phyloP scores from a whole-genome alignment of 2,329 filamentous ascomycete genomes.

The Epichloe sibirici region DNA sequence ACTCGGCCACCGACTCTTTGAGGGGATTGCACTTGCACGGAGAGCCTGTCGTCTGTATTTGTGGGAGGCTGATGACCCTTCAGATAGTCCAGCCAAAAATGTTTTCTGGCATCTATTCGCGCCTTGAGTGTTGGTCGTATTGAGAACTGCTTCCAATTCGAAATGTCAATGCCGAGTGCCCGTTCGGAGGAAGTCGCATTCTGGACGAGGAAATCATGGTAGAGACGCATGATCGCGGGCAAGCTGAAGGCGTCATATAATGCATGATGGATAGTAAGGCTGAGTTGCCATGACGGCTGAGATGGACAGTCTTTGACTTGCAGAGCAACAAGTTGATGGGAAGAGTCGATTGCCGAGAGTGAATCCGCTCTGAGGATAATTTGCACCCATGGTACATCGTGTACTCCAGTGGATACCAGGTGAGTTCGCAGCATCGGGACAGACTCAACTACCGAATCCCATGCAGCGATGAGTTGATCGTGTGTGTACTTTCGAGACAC shows the following conservation, averaged over 20 bases:
- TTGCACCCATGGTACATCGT: constrained; percentile 48
- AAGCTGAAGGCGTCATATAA: constrained; percentile 81
- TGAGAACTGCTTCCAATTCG: constrained; percentile 17
- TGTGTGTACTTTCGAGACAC: constrained; percentile 28
- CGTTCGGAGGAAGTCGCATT: constrained; percentile 2
- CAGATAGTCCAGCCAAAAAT: constrained; percentile 34
- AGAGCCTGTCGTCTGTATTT: background rate
- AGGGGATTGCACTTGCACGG: background rate
- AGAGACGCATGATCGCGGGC: constrained; percentile 40
- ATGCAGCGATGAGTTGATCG: constrained; percentile 41
- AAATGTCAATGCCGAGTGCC: constrained; percentile 4
- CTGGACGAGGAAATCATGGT: constrained; percentile 5
- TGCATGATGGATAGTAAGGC: constrained; percentile 66
- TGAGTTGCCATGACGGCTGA: constrained; percentile 17
- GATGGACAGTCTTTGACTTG: constrained; percentile 5
- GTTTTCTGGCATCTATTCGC: constrained; percentile 10
- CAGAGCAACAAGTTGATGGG: constrained; percentile 15
- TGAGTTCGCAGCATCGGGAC: constrained; percentile 57
- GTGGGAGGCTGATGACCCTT: background rate
- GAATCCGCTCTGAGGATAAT: constrained; percentile 30
- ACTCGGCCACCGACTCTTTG: constrained; percentile 10
- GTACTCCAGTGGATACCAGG: constrained; percentile 42
- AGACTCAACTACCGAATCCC: constrained; percentile 43
- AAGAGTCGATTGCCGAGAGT: background rate
- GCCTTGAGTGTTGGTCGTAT: constrained; percentile 5